Evolutionary conservation across 176 grass and related monocot genomes (phyloP).

Genomic region (Echinochloa phyllopogon): DNA sequence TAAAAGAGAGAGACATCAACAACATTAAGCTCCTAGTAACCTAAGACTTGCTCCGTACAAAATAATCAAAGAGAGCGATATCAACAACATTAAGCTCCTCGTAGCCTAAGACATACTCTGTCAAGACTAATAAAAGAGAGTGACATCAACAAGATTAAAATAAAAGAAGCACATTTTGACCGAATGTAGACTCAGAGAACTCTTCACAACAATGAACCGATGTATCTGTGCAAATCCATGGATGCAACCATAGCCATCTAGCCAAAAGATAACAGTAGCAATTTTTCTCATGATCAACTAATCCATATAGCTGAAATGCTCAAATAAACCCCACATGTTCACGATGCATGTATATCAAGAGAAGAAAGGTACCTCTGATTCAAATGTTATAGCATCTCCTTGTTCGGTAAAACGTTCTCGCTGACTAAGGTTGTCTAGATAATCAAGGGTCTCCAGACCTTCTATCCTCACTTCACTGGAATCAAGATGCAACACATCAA

Average conservation of each 20-base stretch:
- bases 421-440: slow-evolving; percentile 87
- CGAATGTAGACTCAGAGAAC: background rate
- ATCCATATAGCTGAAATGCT: slow-evolving; percentile 1
- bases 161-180: background rate
- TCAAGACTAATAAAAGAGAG: no score
- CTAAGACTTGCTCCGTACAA: no score
- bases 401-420: slow-evolving; percentile 88
- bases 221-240: background rate
- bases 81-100: no score
- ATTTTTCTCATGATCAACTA: background rate
- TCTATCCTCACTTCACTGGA: slow-evolving; percentile 96
- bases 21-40: no score
- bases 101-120: no score
- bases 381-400: slow-evolving; percentile 97
- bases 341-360: background rate
- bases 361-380: slow-evolving; percentile 75
- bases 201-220: background rate
- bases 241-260: background rate
- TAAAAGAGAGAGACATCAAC: no score
- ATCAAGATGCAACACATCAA: slow-evolving; percentile 14
- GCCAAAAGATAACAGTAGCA: background rate
- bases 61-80: no score
- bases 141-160: background rate
- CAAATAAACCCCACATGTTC: background rate
- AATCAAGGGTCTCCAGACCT: slow-evolving; percentile 95